These are phyloP conservation scores for Alternaria arborescens DNA, from an alignment of 2,329 filamentous ascomycete species.

Conservation along the genomic window DNA sequence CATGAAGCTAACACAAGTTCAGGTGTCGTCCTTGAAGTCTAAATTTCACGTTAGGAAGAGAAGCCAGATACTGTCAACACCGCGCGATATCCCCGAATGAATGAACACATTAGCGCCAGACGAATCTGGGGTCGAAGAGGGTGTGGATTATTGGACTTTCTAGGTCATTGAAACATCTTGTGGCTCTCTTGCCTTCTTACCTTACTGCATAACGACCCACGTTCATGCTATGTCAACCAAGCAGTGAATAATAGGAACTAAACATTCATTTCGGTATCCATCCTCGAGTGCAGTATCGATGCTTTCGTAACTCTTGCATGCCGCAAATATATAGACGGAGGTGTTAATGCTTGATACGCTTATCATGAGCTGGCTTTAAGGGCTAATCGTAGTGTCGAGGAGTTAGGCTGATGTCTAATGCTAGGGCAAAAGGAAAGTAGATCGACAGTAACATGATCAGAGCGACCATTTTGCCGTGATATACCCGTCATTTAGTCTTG, in stretches of 20 bases:
- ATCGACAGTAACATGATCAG: too few relatives aligned
- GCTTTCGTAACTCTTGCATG: neutral
- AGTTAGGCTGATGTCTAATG: too few relatives aligned
- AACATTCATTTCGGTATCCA: neutral
- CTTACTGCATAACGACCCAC: neutral
- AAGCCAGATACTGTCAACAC: neutral
- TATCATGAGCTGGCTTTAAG: too few relatives aligned
- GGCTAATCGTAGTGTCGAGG: too few relatives aligned
- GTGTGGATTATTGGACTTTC: neutral
- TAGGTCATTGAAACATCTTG: neutral
- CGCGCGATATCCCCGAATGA: neutral
- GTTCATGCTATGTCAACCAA: neutral
- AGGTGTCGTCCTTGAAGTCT: slow-evolving; percentile 9
- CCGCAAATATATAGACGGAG: neutral
- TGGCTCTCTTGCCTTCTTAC: neutral
- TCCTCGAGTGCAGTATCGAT: neutral
- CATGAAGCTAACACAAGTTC: neutral
- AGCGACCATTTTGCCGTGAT: too few relatives aligned
- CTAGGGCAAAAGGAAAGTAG: too few relatives aligned
- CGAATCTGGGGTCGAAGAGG: neutral
- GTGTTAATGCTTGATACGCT: too few relatives aligned
- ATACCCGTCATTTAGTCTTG: too few relatives aligned
- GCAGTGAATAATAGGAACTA: neutral
- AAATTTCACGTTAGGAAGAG: neutral
- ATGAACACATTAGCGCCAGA: neutral